A percentile compares a stretch with the other conserved stretches of the same genome.
Conservation (phyloP, 1,284 basidiomycete genomes). For the Ustilago trichophora region DNA sequence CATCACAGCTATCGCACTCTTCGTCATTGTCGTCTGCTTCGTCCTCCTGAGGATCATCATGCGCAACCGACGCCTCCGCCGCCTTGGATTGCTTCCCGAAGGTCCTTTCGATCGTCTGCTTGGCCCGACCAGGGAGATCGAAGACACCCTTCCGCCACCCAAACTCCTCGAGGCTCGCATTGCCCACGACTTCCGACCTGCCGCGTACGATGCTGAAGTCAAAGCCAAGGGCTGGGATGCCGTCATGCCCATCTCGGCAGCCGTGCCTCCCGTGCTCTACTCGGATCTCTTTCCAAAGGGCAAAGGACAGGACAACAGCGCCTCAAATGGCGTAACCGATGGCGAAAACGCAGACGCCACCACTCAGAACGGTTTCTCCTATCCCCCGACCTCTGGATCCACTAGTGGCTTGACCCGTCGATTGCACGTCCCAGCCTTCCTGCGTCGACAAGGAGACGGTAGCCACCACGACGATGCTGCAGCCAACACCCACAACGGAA, state of each 20-base stretch:
- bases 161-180: slow-evolving; percentile 61
- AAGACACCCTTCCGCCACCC: slow-evolving; percentile 54
- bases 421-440: slow-evolving; percentile 39
- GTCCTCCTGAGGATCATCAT: slow-evolving; percentile 60
- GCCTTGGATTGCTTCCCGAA: slow-evolving; percentile 54
- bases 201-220: slow-evolving; percentile 31
- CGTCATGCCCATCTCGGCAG: slow-evolving; percentile 56
- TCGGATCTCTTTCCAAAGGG: slow-evolving; percentile 31
- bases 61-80: slow-evolving; percentile 55
- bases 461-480: slow-evolving; percentile 9
- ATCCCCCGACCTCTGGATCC: slow-evolving; percentile 21
- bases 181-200: slow-evolving; percentile 31
- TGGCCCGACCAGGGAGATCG: slow-evolving; percentile 43
- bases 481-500: not conserved
- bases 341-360: not conserved
- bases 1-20: slow-evolving; percentile 59
- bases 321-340: not conserved
- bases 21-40: slow-evolving; percentile 60
- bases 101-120: slow-evolving; percentile 49
- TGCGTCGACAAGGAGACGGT: slow-evolving; percentile 27
- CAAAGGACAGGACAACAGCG: slow-evolving; percentile 4
- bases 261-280: slow-evolving; percentile 47
- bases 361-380: slow-evolving; percentile 21
- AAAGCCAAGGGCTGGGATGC: slow-evolving; percentile 50
- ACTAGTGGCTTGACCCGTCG: slow-evolving; percentile 19